These are phyloP conservation scores for Nannochloropsis gaditana DNA, from an alignment of 108 stramenopile genomes.

Conservation along the genomic window DNA sequence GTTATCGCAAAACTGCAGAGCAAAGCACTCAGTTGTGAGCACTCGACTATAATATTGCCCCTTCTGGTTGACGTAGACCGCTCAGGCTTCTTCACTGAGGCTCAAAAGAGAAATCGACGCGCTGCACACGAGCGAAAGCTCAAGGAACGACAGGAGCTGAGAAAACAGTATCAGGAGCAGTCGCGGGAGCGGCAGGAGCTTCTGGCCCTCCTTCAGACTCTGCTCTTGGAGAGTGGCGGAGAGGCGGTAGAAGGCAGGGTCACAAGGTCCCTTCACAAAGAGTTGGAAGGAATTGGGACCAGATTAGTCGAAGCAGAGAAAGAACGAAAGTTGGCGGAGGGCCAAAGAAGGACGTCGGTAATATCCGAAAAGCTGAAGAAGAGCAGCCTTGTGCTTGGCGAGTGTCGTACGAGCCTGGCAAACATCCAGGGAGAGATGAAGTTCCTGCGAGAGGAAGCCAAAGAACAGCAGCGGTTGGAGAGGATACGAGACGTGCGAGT, in stretches of 20 bases:
- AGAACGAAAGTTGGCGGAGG: no score
- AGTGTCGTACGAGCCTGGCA: background rate
- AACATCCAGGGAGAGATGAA: background rate
- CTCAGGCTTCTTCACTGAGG: conserved; percentile 17
- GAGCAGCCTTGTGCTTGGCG: no score
- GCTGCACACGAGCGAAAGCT: background rate
- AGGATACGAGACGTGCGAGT: background rate
- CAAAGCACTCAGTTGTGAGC: background rate
- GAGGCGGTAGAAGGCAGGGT: no score
- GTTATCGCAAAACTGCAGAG: background rate
- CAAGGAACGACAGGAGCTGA: background rate
- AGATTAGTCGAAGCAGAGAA: no score
- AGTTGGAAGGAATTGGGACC: no score
- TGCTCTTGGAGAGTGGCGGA: no score
- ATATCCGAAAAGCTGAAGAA: no score
- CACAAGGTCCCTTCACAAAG: no score
- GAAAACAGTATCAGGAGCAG: no score
- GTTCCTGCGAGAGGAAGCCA: background rate
- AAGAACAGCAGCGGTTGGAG: background rate
- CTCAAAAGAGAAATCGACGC: background rate
- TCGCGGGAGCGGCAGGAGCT: background rate
- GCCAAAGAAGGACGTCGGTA: no score
- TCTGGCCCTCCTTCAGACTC: background rate
- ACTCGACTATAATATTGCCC: background rate
- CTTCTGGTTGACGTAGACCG: background rate